Percentiles rank a stretch among this genome's conserved stretches.
Conservation (phyloP, 306 rosid species). For the Canavalia gladiata region DNA sequence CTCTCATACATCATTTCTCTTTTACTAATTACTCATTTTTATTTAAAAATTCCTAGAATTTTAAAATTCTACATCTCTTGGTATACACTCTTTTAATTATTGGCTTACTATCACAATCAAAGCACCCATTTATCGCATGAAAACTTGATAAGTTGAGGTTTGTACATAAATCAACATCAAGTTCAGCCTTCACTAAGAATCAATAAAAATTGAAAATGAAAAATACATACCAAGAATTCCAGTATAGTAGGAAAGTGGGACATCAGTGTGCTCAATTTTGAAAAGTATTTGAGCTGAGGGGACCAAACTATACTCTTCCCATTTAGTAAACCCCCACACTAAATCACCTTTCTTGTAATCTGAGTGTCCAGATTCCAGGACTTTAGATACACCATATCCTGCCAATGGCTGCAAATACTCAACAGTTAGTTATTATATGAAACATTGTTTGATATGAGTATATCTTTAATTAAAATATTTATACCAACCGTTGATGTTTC, state of each 20-base stretch:
- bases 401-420: slow-evolving; percentile 47
- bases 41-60: too few species aligned
- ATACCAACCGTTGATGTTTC: too few species aligned
- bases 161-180: neutral
- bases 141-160: slow-evolving; percentile 28
- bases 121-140: neutral
- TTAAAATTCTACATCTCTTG: too few species aligned
- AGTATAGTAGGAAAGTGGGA: slow-evolving; percentile 52
- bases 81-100: too few species aligned
- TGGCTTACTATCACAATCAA: neutral
- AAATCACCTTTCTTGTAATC: slow-evolving; percentile 55
- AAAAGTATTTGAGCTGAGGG: neutral
- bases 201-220: neutral
- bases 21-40: too few species aligned
- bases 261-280: slow-evolving; percentile 51
- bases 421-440: neutral
- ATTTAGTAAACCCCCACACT: slow-evolving; percentile 51
- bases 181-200: neutral
- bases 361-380: slow-evolving; percentile 55
- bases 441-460: too few species aligned
- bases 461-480: too few species aligned
- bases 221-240: slow-evolving; percentile 47
- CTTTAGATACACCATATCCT: slow-evolving; percentile 54
- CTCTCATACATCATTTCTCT: too few species aligned
- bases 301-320: slow-evolving; percentile 57